Conservation (phyloP, 495 filamentous ascomycete genomes). For the Cenococcum geophilum region DNA sequence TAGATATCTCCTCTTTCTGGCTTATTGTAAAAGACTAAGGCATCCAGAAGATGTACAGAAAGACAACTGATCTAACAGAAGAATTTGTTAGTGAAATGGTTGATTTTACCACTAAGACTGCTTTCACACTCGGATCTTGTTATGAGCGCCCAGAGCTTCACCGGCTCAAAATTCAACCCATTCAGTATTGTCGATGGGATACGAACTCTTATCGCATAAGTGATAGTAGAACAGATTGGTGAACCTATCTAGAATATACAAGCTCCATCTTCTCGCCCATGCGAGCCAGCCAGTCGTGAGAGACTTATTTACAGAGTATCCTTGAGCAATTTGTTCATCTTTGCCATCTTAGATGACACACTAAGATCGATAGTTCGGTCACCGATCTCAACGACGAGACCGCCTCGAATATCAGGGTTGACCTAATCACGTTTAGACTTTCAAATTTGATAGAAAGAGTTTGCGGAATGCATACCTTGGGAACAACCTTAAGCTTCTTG, state of each 20-base stretch:
- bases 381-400: conserved; percentile 91
- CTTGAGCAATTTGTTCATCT: conserved; percentile 97
- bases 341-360: conserved; percentile 88
- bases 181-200: too few relatives aligned
- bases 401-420: conserved; percentile 89
- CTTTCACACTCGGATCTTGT: too few relatives aligned
- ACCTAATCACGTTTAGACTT: conserved; percentile 50
- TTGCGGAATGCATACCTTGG: conserved; percentile 57
- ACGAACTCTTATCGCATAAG: too few relatives aligned
- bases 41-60: too few relatives aligned
- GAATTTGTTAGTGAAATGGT: too few relatives aligned
- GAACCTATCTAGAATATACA: conserved; percentile 27
- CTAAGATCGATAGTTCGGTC: conserved; percentile 97
- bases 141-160: too few relatives aligned
- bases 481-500: conserved; percentile 95
- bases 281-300: neutral
- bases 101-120: too few relatives aligned
- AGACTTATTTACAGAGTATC: conserved; percentile 77
- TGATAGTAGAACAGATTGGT: conserved; percentile 17
- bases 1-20: too few relatives aligned
- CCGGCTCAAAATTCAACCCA: too few relatives aligned
- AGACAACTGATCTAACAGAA: too few relatives aligned
- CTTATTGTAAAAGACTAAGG: too few relatives aligned
- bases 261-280: neutral
- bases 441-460: conserved; percentile 15